These are phyloP conservation scores for Cladorrhinum samala DNA, from an alignment of 495 filamentous ascomycete species.

Conservation along the genomic window DNA sequence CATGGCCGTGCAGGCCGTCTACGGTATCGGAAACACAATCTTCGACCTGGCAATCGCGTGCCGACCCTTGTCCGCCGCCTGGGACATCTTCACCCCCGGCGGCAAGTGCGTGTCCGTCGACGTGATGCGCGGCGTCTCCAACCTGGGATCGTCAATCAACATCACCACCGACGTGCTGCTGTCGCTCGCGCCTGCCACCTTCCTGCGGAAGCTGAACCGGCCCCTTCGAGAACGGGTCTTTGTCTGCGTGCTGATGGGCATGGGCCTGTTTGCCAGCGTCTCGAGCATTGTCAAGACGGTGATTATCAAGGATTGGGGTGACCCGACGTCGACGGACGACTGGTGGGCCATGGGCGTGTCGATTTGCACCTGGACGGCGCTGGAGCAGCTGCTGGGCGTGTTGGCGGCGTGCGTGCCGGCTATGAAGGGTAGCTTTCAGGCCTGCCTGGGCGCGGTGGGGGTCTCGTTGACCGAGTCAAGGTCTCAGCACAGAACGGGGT, in stretches of 20 bases:
- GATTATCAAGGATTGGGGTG: slow-evolving; percentile 16
- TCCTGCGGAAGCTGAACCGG: slow-evolving; percentile 22
- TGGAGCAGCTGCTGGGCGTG: slow-evolving; percentile 22
- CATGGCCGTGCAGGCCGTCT: slow-evolving; percentile 48
- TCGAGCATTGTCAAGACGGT: slow-evolving; percentile 22
- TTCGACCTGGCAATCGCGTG: slow-evolving; percentile 22
- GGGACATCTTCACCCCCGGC: slow-evolving; percentile 10
- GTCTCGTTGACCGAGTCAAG: slow-evolving; percentile 14
- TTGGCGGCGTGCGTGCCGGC: slow-evolving; percentile 24
- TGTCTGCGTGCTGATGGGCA: slow-evolving; percentile 25
- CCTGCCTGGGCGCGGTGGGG: slow-evolving; percentile 11
- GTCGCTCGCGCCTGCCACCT: slow-evolving; percentile 18
- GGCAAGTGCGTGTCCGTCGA: slow-evolving; percentile 15
- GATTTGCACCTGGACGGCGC: slow-evolving; percentile 22
- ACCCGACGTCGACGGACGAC: slow-evolving; percentile 8
- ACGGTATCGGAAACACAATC: slow-evolving; percentile 37
- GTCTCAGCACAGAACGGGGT: not conserved
- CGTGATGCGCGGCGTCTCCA: slow-evolving; percentile 15
- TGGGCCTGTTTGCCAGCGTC: slow-evolving; percentile 21
- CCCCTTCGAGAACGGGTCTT: slow-evolving; percentile 23
- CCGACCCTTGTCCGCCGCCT: slow-evolving; percentile 17
- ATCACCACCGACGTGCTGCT: slow-evolving; percentile 25
- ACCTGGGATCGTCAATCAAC: slow-evolving; percentile 17
- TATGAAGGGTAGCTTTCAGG: slow-evolving; percentile 18
- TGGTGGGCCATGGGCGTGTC: slow-evolving; percentile 14